Base-by-base conservation (phyloP, 768 basidiomycete species). In the Lactifluus echinatus region DNA sequence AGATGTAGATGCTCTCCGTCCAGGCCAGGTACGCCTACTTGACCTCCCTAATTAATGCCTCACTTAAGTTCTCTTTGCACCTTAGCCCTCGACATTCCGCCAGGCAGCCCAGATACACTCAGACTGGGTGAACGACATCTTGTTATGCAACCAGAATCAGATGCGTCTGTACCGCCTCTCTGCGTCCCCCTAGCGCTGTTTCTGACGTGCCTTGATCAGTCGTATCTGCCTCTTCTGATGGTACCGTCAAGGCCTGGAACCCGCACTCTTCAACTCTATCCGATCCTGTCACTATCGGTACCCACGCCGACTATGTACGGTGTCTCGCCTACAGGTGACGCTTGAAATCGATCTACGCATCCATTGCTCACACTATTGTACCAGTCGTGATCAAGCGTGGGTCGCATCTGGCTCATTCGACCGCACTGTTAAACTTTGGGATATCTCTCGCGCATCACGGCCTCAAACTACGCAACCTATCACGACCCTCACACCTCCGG, bases 121-220 rank as follows among this genome's bases (percentile, higher is more conserved):
- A 1, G 94, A 97, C 71, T 99, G 95, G 95, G 82, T 98, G 34
- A 99, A 96, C 67, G 95, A 98, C 65, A 81, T 98, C 46, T 67
- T 93, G 2, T 77, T 99, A 17, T 93, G 90, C 72, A 94, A 97
- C 67, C 78, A 83, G 59, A 93, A 96, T 63, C 93, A 94, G 68
- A 96, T 88, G 3, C 74, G 89, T 86, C 48, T 43, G 82, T 71
- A 2, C 28, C 40, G 14, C 15, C 28, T 1, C 5, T 43, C 37
- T 37, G 3, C 33, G 43, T 58, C 15, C 42, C 5, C 36, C 8
- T 34, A 8, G 21, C 4, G 8, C 12, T 29, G 12, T 29, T 21
- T 15, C 49, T 50, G 37, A 37, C 37, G n/a, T 31, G 19, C 44
- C 42, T 53, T 34, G 45, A 47, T 60, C 61, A 84, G 89, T 97